Conservation (phyloP, 1,284 basidiomycete species). For the Apiotrichum sp. region DNA sequence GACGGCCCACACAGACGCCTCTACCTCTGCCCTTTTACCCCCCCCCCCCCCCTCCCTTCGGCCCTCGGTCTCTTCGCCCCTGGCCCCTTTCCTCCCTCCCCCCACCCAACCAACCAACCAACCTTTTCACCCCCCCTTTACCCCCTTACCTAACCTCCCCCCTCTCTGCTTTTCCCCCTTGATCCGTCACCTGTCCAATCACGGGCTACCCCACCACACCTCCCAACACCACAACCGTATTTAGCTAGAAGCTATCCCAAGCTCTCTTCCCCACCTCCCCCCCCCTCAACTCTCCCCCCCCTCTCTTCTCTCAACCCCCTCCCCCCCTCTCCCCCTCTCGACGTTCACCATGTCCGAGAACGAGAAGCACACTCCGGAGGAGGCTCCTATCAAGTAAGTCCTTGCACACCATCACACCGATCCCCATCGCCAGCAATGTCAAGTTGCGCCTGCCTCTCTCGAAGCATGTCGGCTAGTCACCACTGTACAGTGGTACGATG, state of each 20-base stretch:
- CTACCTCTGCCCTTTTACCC: no score
- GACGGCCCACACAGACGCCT: neutral
- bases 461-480: no score
- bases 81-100: neutral
- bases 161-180: slow-evolving; percentile 2
- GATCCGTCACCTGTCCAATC: slow-evolving; percentile 10
- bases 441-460: no score
- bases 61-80: neutral
- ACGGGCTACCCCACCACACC: neutral
- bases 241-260: slow-evolving; percentile 12
- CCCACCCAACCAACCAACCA: neutral
- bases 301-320: slow-evolving; percentile 9
- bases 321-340: slow-evolving; percentile 8
- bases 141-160: neutral
- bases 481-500: no score
- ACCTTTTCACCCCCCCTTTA: neutral
- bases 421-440: no score
- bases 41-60: neutral
- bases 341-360: slow-evolving; percentile 31
- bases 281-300: slow-evolving; percentile 3
- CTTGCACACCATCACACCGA: neutral
- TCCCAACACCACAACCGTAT: slow-evolving; percentile 11
- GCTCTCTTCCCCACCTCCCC: slow-evolving; percentile 4
- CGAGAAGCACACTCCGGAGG: slow-evolving; percentile 39
- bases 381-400: slow-evolving; percentile 41